phyloP scores from a whole-genome alignment of 164 flowering plant genomes.

The Berberis vulgaris region DNA sequence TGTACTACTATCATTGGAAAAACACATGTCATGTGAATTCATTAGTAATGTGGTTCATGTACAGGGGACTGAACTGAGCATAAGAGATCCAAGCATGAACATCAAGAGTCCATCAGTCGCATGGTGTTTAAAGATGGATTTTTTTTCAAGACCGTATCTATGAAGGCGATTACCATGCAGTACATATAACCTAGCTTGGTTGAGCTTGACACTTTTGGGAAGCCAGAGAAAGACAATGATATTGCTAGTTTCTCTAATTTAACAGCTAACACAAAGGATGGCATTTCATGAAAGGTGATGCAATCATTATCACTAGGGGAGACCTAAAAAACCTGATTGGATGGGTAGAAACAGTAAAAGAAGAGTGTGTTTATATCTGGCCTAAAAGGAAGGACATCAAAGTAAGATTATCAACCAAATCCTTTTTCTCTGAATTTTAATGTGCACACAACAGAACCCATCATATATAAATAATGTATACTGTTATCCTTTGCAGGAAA shows the following conservation, averaged over 20 bases:
- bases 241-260: conserved; percentile 56
- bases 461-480: neutral
- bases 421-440: neutral
- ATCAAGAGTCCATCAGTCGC: conserved; percentile 61
- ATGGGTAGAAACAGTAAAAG: conserved; percentile 94
- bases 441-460: no score
- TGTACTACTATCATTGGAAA: neutral
- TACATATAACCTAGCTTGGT: conserved; percentile 83
- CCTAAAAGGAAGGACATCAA: conserved; percentile 75
- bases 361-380: conserved; percentile 75
- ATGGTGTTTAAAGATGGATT: conserved; percentile 89
- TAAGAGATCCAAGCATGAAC: conserved; percentile 54
- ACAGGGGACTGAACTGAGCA: conserved; percentile 71
- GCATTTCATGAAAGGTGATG: conserved; percentile 97
- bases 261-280: conserved; percentile 82
- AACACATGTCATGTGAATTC: neutral
- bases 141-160: conserved; percentile 65
- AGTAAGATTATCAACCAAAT: conserved; percentile 25
- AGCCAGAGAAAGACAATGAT: conserved; percentile 72
- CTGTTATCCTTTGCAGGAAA: conserved; percentile 27
- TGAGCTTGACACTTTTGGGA: conserved; percentile 85
- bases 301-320: conserved; percentile 79
- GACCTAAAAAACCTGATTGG: conserved; percentile 90
- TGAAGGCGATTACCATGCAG: conserved; percentile 71
- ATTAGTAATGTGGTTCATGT: conserved; percentile 8